Percentiles rank a stretch among this genome's conserved stretches.
Evolutionary conservation across 2,329 filamentous ascomycete genomes (phyloP).

Genomic region (Coniochaeta sp.): DNA sequence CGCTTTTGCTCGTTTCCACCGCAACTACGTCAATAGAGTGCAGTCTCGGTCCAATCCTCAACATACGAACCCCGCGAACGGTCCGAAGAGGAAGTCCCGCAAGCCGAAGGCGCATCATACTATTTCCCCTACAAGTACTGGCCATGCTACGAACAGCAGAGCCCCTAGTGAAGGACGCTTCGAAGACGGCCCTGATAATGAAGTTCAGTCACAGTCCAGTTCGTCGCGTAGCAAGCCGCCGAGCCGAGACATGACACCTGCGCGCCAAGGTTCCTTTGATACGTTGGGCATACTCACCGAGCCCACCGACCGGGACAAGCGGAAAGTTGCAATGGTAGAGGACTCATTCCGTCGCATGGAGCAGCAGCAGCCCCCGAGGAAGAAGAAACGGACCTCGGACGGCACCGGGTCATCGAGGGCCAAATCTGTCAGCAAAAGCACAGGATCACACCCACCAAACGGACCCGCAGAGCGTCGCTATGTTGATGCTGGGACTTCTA

Average conservation of each 20-base stretch:
- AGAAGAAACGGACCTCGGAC: slow-evolving; percentile 58
- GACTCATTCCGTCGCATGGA: slow-evolving; percentile 58
- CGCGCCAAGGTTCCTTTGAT: slow-evolving; percentile 52
- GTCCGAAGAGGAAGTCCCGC: slow-evolving; percentile 42
- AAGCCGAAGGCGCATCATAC: slow-evolving; percentile 46
- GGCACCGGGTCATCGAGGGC: slow-evolving; percentile 29
- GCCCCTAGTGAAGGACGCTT: slow-evolving; percentile 55
- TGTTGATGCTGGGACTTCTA: slow-evolving; percentile 45
- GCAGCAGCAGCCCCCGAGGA: slow-evolving; percentile 44
- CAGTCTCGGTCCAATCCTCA: slow-evolving; percentile 28
- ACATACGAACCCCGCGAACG: neutral
- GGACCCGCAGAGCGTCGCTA: slow-evolving; percentile 35
- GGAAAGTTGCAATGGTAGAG: slow-evolving; percentile 60
- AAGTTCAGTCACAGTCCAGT: slow-evolving; percentile 40
- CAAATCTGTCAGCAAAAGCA: slow-evolving; percentile 18
- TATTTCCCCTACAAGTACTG: slow-evolving; percentile 56
- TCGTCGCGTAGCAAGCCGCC: slow-evolving; percentile 57
- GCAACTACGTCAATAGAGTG: slow-evolving; percentile 43
- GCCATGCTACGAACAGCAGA: slow-evolving; percentile 55
- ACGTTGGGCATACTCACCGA: slow-evolving; percentile 55
- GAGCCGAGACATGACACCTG: slow-evolving; percentile 59
- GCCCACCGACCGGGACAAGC: slow-evolving; percentile 59
- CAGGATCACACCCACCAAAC: slow-evolving; percentile 16
- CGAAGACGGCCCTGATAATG: slow-evolving; percentile 49
- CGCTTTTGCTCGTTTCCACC: slow-evolving; percentile 57